Evolutionary conservation across 129 eudicot genomes (phyloP).

Genomic region (Smallanthus sonchifolius): DNA sequence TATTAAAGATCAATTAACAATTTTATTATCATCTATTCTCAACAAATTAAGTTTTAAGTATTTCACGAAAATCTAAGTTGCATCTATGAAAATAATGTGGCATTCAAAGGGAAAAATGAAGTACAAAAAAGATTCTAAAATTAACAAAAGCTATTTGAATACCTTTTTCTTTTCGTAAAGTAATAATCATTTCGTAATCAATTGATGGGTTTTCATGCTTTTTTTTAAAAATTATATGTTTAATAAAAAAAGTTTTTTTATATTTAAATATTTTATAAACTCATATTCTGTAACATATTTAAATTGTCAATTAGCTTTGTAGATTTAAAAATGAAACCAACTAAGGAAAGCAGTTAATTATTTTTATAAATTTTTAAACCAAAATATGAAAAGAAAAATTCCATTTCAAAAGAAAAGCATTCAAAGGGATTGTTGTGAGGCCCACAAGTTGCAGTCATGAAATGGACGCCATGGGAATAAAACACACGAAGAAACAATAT

Average conservation of each 20-base stretch:
- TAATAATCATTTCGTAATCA: constrained; percentile 36
- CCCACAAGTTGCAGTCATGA: constrained; percentile 34
- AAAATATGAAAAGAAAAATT: not conserved
- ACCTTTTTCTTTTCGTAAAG: constrained; percentile 36
- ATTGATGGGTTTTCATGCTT: constrained; percentile 9
- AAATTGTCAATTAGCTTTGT: not conserved
- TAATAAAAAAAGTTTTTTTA: not conserved
- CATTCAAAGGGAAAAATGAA: constrained; percentile 22
- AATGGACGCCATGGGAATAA: constrained; percentile 28
- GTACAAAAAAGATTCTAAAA: constrained; percentile 20
- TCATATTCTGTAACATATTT: not conserved
- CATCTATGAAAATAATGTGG: not conserved
- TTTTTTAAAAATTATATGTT: not conserved
- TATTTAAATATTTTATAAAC: not conserved
- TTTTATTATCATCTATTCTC: too few species aligned
- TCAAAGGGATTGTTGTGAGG: constrained; percentile 23
- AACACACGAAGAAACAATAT: constrained; percentile 33
- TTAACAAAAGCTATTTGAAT: constrained; percentile 25
- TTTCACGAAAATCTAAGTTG: not conserved
- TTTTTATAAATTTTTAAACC: not conserved
- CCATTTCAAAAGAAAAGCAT: constrained; percentile 14
- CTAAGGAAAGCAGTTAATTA: not conserved
- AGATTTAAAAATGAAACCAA: not conserved
- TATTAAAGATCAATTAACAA: too few species aligned
- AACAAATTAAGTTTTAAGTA: too few species aligned